Conservation (phyloP, 345 rosid species). For the Geranium brycei region DNA sequence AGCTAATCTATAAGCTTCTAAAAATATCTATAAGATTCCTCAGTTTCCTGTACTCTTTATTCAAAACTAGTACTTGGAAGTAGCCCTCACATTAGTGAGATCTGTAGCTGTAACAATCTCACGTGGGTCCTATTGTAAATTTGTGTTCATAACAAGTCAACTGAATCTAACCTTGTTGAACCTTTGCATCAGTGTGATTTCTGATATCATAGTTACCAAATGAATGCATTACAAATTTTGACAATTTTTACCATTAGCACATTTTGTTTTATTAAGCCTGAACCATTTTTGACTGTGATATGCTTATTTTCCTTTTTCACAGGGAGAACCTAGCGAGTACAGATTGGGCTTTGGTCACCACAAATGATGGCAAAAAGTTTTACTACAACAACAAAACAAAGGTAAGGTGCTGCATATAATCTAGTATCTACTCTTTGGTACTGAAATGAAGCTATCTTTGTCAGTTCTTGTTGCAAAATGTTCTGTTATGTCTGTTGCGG, state of each 20-base stretch:
- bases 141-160: background rate
- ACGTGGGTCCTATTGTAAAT: background rate
- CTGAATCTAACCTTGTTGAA: background rate
- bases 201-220: background rate
- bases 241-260: background rate
- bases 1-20: too few relatives aligned
- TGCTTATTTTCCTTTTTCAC: conserved; percentile 3
- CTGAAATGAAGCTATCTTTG: background rate
- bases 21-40: too few relatives aligned
- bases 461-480: background rate
- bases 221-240: background rate
- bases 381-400: conserved; percentile 82
- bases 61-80: too few relatives aligned
- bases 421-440: background rate
- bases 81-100: too few relatives aligned
- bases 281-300: background rate
- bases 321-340: conserved; percentile 83
- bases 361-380: conserved; percentile 81
- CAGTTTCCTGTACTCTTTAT: too few relatives aligned
- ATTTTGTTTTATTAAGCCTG: background rate
- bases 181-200: background rate
- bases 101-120: background rate
- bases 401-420: conserved; percentile 23
- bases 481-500: background rate
- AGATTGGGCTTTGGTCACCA: conserved; percentile 76